phyloP scores from a whole-genome alignment of 2,329 filamentous ascomycete genomes.

The Xylaria digitata region DNA sequence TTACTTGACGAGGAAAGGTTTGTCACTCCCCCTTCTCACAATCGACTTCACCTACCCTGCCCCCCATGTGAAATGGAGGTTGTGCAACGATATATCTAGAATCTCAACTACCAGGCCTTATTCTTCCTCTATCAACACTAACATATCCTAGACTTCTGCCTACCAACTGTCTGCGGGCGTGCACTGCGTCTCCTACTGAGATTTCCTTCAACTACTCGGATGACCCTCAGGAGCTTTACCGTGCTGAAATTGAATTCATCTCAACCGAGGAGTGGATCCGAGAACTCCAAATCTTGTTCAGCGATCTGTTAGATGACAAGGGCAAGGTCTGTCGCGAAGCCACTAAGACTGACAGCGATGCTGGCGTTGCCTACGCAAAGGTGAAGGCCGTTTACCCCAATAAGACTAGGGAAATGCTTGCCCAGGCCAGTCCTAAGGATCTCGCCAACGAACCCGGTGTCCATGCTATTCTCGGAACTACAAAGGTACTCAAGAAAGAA shows the following conservation, averaged over 20 bases:
- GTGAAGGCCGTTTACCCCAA: slow-evolving; percentile 47
- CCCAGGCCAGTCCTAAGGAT: slow-evolving; percentile 34
- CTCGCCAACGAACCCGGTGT: slow-evolving; percentile 44
- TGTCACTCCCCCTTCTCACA: not conserved
- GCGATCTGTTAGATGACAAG: slow-evolving; percentile 41
- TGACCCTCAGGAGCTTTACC: slow-evolving; percentile 43
- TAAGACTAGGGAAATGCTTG: slow-evolving; percentile 47
- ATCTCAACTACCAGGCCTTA: not conserved
- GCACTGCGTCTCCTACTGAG: slow-evolving; percentile 46
- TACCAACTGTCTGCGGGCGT: slow-evolving; percentile 46
- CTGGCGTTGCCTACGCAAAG: slow-evolving; percentile 47
- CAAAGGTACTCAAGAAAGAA: slow-evolving; percentile 40
- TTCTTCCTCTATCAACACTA: not conserved
- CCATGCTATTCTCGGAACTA: slow-evolving; percentile 43
- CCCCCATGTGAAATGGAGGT: too few species aligned
- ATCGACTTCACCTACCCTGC: too few species aligned
- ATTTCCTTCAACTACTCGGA: slow-evolving; percentile 48
- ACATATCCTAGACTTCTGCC: slow-evolving; percentile 40
- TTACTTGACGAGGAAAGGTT: slow-evolving; percentile 69
- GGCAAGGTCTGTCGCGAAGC: slow-evolving; percentile 43
- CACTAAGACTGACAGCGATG: slow-evolving; percentile 43
- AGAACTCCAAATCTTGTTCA: slow-evolving; percentile 44
- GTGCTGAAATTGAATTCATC: slow-evolving; percentile 48
- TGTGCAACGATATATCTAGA: not conserved
- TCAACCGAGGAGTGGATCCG: slow-evolving; percentile 42